A percentile compares a stretch with the other conserved stretches of the same genome.
phyloP scores from a whole-genome alignment of 495 filamentous ascomycete species.

The Penicillium argentinense region DNA sequence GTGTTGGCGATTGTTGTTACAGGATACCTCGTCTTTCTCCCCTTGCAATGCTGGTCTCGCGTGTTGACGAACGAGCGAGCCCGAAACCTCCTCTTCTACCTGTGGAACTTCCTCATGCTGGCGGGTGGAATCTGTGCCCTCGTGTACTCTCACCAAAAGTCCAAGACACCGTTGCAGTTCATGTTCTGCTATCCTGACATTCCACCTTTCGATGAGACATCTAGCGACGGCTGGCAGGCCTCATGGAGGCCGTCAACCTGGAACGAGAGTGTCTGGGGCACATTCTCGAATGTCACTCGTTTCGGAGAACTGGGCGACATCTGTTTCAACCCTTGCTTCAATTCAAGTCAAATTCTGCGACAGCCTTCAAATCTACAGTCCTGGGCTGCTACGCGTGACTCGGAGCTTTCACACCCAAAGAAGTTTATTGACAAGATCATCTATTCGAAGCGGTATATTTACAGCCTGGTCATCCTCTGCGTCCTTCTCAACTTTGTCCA shows the following conservation, averaged over 20 bases:
- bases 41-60: conserved; percentile 37
- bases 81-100: conserved; percentile 26
- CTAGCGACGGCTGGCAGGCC: conserved; percentile 31
- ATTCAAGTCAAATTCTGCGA: conserved; percentile 30
- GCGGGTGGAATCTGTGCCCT: conserved; percentile 31
- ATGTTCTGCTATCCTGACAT: conserved; percentile 35
- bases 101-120: conserved; percentile 36
- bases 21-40: conserved; percentile 38
- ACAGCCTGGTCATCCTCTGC: conserved; percentile 30
- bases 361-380: conserved; percentile 19
- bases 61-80: conserved; percentile 25
- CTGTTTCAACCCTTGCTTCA: conserved; percentile 37
- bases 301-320: conserved; percentile 24
- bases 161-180: conserved; percentile 25
- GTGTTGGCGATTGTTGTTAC: conserved; percentile 39
- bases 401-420: conserved; percentile 3
- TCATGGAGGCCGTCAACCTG: conserved; percentile 24
- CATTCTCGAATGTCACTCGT: conserved; percentile 23
- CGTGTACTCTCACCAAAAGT: conserved; percentile 18
- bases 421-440: conserved; percentile 20
- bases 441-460: conserved; percentile 35
- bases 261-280: conserved; percentile 33
- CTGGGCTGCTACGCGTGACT: conserved; percentile 3
- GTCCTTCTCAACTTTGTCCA: conserved; percentile 26
- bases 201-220: conserved; percentile 17